Base-by-base conservation (phyloP, 495 filamentous ascomycete species). In the Hyaloscypha finlandica region DNA sequence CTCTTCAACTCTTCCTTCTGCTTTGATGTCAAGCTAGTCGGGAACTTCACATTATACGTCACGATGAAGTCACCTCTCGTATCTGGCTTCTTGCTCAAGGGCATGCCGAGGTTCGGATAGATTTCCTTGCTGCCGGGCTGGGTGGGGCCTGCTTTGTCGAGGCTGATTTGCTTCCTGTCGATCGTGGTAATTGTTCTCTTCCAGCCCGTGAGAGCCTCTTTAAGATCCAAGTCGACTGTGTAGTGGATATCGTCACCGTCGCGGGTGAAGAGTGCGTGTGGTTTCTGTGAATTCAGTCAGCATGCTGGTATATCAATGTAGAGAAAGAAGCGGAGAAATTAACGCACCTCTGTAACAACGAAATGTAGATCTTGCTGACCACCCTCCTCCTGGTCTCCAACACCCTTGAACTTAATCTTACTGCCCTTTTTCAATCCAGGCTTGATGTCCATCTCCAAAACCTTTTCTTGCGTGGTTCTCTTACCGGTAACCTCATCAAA, bases 201-300 rank as follows among this genome's bases (percentile, higher is more conserved):
- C 95, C 95, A 99, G 63, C 95, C 95, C 0, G 94, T 97, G 29
- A 99, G 81, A n/a, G 95, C 92, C 80, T 98, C 95, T 75, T 97
- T 97, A n/a, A 99, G 85, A 45, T 87, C 88, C 14, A 99, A 78
- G 2, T 94, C 88, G 71, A 98, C 81, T 0, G 84, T 89, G 62
- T 88, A 84, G 59, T 89, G 78, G 19, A 99, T 82, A 77, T 97
- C 89, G 77, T 98, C 94, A 64, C 92, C 93, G 37, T 93, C 88
- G 60, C 96, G 92, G 62, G 82, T 88, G 81, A 92, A 97, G 63
- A 88, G 79, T 0, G 90, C 86, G 73, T 98, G 92, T 32, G 86
- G 80, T 89, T 94, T 94, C 92, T 96, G 35, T 56, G 20, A 71
- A 73, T 33, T 48, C 54, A 20, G 67, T 73, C 60, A 51, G 62